Evolutionary conservation across 768 basidiomycete genomes (phyloP).

Genomic region (Boletus reticuloceps): DNA sequence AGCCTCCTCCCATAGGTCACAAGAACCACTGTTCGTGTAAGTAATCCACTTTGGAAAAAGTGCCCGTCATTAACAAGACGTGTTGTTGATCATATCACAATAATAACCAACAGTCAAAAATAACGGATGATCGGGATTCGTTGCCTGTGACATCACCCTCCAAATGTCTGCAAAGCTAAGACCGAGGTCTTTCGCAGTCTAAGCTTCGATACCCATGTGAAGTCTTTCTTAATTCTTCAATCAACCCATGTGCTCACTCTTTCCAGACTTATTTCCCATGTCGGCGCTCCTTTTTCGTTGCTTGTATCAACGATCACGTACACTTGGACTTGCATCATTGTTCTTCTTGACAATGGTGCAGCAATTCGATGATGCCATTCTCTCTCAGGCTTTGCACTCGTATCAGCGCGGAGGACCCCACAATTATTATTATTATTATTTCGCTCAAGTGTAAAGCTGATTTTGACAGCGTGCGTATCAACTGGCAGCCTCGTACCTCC

Average conservation of each 20-base stretch:
- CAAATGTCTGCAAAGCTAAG: slow-evolving; percentile 8
- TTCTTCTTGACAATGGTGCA: slow-evolving; percentile 14
- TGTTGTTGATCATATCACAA: not conserved
- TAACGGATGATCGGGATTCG: slow-evolving; percentile 1
- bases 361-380: not conserved
- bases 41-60: slow-evolving; percentile 8
- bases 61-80: not conserved
- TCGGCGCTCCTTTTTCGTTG: slow-evolving; percentile 12
- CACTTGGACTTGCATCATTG: slow-evolving; percentile 2
- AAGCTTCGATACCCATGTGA: slow-evolving; percentile 16
- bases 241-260: slow-evolving; percentile 10
- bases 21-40: slow-evolving; percentile 7
- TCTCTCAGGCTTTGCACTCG: slow-evolving; percentile 28
- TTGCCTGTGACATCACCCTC: slow-evolving; percentile 19
- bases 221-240: slow-evolving; percentile 6
- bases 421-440: slow-evolving; percentile 6
- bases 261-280: slow-evolving; percentile 23
- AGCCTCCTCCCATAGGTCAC: slow-evolving; percentile 2
- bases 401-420: slow-evolving; percentile 6
- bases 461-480: slow-evolving; percentile 28
- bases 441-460: slow-evolving; percentile 2
- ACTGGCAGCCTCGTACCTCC: slow-evolving; percentile 12
- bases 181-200: slow-evolving; percentile 21
- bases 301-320: slow-evolving; percentile 29
- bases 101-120: slow-evolving; percentile 6